Percentiles rank a stretch among this genome's conserved stretches.
These are phyloP conservation scores for Vaucheria bursata DNA, from an alignment of 352 stramenopile species.

Conservation along the genomic window DNA sequence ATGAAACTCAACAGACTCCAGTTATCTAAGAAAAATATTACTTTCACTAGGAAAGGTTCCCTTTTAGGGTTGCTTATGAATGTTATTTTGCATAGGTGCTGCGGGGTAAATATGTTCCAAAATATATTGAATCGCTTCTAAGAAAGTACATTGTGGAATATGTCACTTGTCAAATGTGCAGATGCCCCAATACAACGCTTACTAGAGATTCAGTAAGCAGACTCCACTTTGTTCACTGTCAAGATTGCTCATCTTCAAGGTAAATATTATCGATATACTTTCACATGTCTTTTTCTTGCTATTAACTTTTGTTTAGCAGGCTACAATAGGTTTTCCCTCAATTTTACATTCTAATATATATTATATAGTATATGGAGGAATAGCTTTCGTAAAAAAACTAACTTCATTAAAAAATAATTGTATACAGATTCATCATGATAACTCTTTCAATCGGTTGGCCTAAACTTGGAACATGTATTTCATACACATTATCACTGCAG, in stretches of 20 bases:
- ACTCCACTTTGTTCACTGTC: slow-evolving; percentile 96
- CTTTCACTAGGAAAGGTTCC: no score
- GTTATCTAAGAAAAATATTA: no score
- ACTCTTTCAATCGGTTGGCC: no score
- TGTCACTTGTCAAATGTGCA: slow-evolving; percentile 99
- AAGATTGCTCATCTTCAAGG: slow-evolving; percentile 48
- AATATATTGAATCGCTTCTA: slow-evolving; percentile 98
- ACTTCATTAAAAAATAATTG: no score
- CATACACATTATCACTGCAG: no score
- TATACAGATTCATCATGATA: no score
- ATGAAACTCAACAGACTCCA: no score
- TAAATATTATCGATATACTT: slow-evolving; percentile 5
- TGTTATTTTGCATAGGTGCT: neutral
- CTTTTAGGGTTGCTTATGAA: no score
- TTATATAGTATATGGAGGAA: neutral
- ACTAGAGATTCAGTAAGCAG: slow-evolving; percentile 87
- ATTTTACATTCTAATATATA: neutral
- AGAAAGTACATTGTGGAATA: slow-evolving; percentile 99
- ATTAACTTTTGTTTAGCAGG: slow-evolving; percentile 18
- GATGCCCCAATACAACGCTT: slow-evolving; percentile 92
- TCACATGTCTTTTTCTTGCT: slow-evolving; percentile 24
- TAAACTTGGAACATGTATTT: no score
- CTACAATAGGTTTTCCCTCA: neutral
- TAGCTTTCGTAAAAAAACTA: no score
- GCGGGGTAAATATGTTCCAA: slow-evolving; percentile 43